Base-by-base conservation (phyloP, 208 protist species). In the Acanthamoeba rhysodes region DNA sequence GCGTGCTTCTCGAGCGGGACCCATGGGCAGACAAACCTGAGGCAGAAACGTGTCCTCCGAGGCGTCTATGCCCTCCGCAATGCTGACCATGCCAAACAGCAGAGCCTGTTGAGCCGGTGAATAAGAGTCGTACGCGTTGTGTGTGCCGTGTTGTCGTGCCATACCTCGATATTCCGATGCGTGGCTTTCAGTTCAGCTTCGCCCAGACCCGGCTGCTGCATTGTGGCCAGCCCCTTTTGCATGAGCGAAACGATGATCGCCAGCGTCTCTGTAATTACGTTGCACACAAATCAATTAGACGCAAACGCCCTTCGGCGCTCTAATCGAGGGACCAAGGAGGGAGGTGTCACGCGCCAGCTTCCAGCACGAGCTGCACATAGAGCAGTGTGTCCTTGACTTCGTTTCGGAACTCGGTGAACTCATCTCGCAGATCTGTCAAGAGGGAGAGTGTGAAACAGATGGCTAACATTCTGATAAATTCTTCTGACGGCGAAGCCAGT, bases 11-110 rank as follows among this genome's bases (percentile, higher is more conserved):
- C n/a, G 12, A 24, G 70, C 32, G 37, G 41, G 70, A 48, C 22
- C 22, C 20, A 50, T 0, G 20, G 37, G 72, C 34, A 50, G 72
- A 53, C 27, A 8, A 18, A 55, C 74, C 74, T 84, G 74, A n/a
- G 74, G 74, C 74, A 84, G 45, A 32, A 55, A 55, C 1, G 34
- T 84, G 45, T 55, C 74, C 27, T 84, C 74, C n/a, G 74, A 27
- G 9, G 34, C 34, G 74, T 84, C 74, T 20, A 84, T 45, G 41
- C 74, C 74, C 45, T 84, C 74, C 18, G 74, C 45, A 2, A 84
- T n/a, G 74, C 74, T 84, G 14, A 45, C 45, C 74, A 84, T 84
- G 0, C 74, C 74, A 10, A 84, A 84, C 45, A 84, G 74, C 41
- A 84, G 74, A 10, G 74, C 37, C 74, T 84, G 74, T 34, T 7